phyloP scores from a whole-genome alignment of 2,329 filamentous ascomycete species.

The Ceratocystis papillata region DNA sequence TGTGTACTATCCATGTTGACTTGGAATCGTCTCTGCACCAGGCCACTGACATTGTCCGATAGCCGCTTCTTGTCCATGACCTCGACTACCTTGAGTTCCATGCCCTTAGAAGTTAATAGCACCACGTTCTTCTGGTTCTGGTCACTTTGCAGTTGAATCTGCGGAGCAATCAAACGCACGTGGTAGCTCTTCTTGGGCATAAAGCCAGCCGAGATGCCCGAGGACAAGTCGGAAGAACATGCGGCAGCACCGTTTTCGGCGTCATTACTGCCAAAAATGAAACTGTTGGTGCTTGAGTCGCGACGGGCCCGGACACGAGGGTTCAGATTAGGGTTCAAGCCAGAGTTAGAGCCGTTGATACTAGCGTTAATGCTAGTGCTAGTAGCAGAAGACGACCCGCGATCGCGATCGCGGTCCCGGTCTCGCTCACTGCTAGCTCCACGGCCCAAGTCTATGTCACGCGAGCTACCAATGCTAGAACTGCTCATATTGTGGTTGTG shows the following conservation, averaged over 20 bases:
- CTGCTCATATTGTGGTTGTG: constrained; percentile 8
- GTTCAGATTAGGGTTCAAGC: constrained; percentile 9
- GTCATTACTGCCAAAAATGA: constrained; percentile 18
- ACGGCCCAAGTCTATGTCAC: constrained; percentile 15
- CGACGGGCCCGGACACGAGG: constrained; percentile 7
- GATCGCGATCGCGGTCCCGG: not conserved
- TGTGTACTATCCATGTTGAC: constrained; percentile 96
- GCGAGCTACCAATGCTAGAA: constrained; percentile 20
- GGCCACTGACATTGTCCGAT: constrained; percentile 82
- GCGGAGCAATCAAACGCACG: constrained; percentile 85
- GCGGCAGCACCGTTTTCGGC: constrained; percentile 33
- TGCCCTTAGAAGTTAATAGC: constrained; percentile 89
- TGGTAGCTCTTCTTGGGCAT: constrained; percentile 89
- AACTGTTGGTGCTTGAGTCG: constrained; percentile 20
- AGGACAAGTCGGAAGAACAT: constrained; percentile 42
- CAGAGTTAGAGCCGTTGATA: not conserved
- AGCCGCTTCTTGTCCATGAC: constrained; percentile 95
- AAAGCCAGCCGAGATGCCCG: constrained; percentile 78
- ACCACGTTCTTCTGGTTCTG: constrained; percentile 97
- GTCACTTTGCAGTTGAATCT: constrained; percentile 96
- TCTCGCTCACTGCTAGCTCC: constrained; percentile 4
- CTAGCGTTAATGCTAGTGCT: not conserved
- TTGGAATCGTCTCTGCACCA: constrained; percentile 88
- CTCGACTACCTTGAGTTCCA: constrained; percentile 95
- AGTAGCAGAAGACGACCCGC: not conserved